Evolutionary conservation across 1,284 basidiomycete species (phyloP), one percentile per base, ranked within the genome.

Genomic region (Laetiporus sulphureus): DNA sequence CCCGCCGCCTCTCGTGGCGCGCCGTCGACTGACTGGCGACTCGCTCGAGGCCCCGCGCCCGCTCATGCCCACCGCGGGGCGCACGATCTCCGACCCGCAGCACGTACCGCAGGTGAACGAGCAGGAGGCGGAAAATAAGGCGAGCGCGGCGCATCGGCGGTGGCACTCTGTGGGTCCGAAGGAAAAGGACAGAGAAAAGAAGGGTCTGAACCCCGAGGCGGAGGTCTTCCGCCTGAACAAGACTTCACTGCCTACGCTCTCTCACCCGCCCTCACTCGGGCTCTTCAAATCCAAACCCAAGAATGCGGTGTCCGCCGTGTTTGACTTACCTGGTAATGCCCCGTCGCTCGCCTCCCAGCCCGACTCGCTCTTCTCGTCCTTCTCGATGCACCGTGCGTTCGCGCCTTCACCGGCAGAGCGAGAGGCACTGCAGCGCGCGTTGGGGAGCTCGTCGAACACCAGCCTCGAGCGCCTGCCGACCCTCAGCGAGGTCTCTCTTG

Each of bases 401-500:
- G 85, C 83, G 24, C 86, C 86, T 32, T 88, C 83, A 45, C 82
- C 80, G 42, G 86, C 79, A 48, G 86, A 90, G 68, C 80, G 87
- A 37, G 80, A 86, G 63, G 85, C 72, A 38, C 69, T 90, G 32
- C 77, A 83, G 51, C 78, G 84, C 43, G 81, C 74, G 16, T 61
- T 85, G 12, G 77, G 79, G 31, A 75, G 79, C 24, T 78, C 78
- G 43, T 70, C 77, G 38, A 85, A 83, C 60, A 67, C 75, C 38
- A 85, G 81, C 55, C 69, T 86, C 33, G 83, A 87, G 61, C 73
- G 79, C 16, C 67, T 87, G 44, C 82, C 84, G 30, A 83, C 80
- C 60, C 65, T 83, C 48, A 78, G 76, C 54, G 78, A 81, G 50
- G 82, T 85, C 33, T 47, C 56, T 12, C 49, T 53, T 44, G 73